Percentiles rank a stretch among this genome's conserved stretches.
Evolutionary conservation across 2,329 filamentous ascomycete species (phyloP).

Genomic region (Sphaceloma murrayae): DNA sequence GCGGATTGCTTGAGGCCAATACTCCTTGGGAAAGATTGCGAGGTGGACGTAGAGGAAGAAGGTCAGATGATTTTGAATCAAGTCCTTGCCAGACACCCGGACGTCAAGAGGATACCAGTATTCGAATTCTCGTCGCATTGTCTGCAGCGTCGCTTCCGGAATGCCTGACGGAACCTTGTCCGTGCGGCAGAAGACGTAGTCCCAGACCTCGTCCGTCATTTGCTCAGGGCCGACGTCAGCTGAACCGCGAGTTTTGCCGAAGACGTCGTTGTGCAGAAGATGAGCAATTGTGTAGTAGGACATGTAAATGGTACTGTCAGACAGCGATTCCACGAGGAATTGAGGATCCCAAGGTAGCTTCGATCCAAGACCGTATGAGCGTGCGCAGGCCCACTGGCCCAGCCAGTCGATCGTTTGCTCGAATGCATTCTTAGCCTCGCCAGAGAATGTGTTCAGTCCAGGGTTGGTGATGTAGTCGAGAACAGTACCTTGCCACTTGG

Average conservation of each 20-base stretch:
- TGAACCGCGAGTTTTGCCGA: constrained; percentile 61
- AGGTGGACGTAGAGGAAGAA: constrained; percentile 93
- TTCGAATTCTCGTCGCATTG: constrained; percentile 83
- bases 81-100: constrained; percentile 80
- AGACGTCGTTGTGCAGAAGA: constrained; percentile 67
- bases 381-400: constrained; percentile 87
- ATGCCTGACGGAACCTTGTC: constrained; percentile 65
- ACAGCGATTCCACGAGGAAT: constrained; percentile 86
- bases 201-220: constrained; percentile 93
- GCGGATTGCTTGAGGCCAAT: constrained; percentile 79
- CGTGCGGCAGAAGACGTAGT: constrained; percentile 79
- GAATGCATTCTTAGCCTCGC: constrained; percentile 50
- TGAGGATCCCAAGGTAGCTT: constrained; percentile 88
- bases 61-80: constrained; percentile 89
- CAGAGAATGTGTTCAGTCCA: constrained; percentile 69
- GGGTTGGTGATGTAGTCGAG: constrained; percentile 61
- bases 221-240: constrained; percentile 68
- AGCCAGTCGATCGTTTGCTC: constrained; percentile 84
- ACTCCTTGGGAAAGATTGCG: constrained; percentile 76
- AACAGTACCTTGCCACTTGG: constrained; percentile 67
- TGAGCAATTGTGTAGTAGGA: constrained; percentile 54
- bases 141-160: constrained; percentile 59
- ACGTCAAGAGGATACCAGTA: constrained; percentile 96
- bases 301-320: constrained; percentile 89
- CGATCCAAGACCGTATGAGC: constrained; percentile 84